These are phyloP conservation scores for Cladosporium sp. DNA, from an alignment of 2,329 filamentous ascomycete species.

Conservation along the genomic window DNA sequence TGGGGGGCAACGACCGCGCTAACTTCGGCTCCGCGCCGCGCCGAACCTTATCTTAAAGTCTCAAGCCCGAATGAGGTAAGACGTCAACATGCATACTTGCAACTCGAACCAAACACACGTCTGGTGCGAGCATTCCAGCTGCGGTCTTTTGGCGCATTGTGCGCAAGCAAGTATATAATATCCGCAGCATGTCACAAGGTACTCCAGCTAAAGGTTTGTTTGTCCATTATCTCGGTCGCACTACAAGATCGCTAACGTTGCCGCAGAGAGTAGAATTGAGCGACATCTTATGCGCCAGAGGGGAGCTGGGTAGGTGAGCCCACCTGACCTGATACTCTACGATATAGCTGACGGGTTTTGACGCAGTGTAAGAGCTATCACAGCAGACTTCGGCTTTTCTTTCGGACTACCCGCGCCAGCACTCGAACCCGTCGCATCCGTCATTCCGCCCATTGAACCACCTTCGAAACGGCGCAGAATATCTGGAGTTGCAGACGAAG, in stretches of 20 bases:
- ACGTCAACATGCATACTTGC: slow-evolving; percentile 8
- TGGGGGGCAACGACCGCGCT: slow-evolving; percentile 4
- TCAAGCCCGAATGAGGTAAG: slow-evolving; percentile 15
- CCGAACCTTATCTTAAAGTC: slow-evolving; percentile 1
- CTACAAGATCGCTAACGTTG: neutral
- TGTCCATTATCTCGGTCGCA: neutral
- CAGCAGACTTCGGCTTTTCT: slow-evolving; percentile 29
- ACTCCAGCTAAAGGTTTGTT: slow-evolving; percentile 23
- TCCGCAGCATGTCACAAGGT: slow-evolving; percentile 24
- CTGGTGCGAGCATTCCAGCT: slow-evolving; percentile 2
- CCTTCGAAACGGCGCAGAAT: slow-evolving; percentile 18
- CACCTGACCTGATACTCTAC: neutral
- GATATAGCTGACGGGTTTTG: neutral
- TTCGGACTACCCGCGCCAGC: slow-evolving; percentile 16
- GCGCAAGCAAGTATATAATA: slow-evolving; percentile 13
- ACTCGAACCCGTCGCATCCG: slow-evolving; percentile 1
- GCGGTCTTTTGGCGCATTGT: neutral
- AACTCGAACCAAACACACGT: neutral
- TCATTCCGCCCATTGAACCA: slow-evolving; percentile 14
- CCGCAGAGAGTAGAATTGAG: slow-evolving; percentile 27
- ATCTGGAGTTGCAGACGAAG: too few species aligned
- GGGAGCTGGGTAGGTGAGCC: slow-evolving; percentile 26
- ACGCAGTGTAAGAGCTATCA: slow-evolving; percentile 22
- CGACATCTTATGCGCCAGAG: slow-evolving; percentile 31
- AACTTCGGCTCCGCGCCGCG: neutral